Percentiles rank a stretch among this genome's conserved stretches.
Conservation (phyloP, 768 basidiomycete species). For the Lactifluus hygrophoroides region DNA sequence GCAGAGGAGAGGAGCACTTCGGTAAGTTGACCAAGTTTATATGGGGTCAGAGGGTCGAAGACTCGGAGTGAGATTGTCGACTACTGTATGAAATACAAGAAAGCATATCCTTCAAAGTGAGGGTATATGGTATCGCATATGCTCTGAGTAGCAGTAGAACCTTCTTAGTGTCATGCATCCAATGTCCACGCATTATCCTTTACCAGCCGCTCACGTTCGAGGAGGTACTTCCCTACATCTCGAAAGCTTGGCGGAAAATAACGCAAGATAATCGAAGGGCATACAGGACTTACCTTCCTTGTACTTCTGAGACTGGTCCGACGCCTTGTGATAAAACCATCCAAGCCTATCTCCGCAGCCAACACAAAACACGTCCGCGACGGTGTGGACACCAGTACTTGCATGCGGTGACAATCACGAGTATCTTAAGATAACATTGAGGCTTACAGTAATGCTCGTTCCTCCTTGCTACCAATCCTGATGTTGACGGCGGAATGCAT, state of each 20-base stretch:
- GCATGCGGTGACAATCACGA: not conserved
- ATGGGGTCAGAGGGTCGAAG: conserved; percentile 22
- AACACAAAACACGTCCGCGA: conserved; percentile 71
- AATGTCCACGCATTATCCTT: conserved; percentile 78
- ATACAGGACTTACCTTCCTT: conserved; percentile 55
- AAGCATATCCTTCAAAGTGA: not conserved
- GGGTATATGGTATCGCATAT: not conserved
- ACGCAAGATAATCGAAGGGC: not conserved
- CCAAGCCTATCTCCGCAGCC: conserved; percentile 74
- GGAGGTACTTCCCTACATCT: conserved; percentile 64
- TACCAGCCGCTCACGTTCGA: conserved; percentile 70
- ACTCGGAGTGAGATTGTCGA: not conserved
- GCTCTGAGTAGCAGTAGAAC: not conserved
- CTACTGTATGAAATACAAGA: not conserved
- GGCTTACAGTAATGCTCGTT: conserved; percentile 59
- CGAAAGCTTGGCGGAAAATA: not conserved
- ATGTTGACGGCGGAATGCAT: conserved; percentile 74
- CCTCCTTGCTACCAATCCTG: conserved; percentile 64
- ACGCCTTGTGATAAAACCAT: conserved; percentile 78
- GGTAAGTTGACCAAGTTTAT: conserved; percentile 26
- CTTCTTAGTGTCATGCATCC: conserved; percentile 32
- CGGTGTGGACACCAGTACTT: conserved; percentile 75
- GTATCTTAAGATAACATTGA: not conserved
- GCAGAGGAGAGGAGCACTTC: conserved; percentile 27
- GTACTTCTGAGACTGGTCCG: conserved; percentile 71